Evolutionary conservation across 352 stramenopile species (phyloP).

Genomic region (Nothophytophthora sp.): DNA sequence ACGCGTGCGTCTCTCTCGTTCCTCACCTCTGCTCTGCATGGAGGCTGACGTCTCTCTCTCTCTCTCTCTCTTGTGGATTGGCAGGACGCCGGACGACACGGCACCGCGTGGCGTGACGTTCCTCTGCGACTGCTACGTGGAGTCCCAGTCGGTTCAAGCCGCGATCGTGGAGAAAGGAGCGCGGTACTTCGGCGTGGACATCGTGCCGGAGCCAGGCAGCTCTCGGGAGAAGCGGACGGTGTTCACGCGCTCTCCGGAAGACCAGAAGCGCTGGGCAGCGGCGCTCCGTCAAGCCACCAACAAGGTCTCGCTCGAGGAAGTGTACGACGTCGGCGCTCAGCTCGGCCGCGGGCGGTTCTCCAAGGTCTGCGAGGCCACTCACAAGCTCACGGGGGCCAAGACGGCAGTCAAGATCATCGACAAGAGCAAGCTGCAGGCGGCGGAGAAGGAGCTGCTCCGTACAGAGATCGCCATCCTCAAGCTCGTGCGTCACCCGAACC

Average conservation of each 20-base stretch:
- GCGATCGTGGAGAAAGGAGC: constrained; percentile 74
- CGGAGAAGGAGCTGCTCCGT: constrained; percentile 90
- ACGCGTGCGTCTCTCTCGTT: constrained; percentile 44
- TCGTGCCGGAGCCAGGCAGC: constrained; percentile 69
- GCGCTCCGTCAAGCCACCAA: constrained; percentile 81
- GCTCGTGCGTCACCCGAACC: constrained; percentile 90
- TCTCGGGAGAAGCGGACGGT: constrained; percentile 78
- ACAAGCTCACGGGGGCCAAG: constrained; percentile 62
- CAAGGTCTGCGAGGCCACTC: constrained; percentile 78
- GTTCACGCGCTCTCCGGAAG: constrained; percentile 76
- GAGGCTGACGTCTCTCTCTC: constrained; percentile 1
- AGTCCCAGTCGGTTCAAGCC: constrained; percentile 44
- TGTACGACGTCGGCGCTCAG: constrained; percentile 88
- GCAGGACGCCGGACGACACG: constrained; percentile 68
- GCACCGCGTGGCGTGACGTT: constrained; percentile 78
- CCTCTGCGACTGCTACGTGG: constrained; percentile 81
- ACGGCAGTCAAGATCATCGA: constrained; percentile 95
- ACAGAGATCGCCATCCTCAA: constrained; percentile 95
- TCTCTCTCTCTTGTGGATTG: neutral
- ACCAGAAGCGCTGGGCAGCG: constrained; percentile 78
- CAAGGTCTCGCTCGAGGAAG: constrained; percentile 89
- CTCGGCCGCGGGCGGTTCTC: constrained; percentile 91
- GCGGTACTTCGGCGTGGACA: constrained; percentile 90
- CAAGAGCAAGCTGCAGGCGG: constrained; percentile 85
- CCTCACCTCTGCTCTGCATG: neutral